A percentile compares a stretch with the other conserved stretches of the same genome.
These are phyloP conservation scores for Leucosporidium creatinivorum DNA, from an alignment of 768 basidiomycete species.

Conservation along the genomic window DNA sequence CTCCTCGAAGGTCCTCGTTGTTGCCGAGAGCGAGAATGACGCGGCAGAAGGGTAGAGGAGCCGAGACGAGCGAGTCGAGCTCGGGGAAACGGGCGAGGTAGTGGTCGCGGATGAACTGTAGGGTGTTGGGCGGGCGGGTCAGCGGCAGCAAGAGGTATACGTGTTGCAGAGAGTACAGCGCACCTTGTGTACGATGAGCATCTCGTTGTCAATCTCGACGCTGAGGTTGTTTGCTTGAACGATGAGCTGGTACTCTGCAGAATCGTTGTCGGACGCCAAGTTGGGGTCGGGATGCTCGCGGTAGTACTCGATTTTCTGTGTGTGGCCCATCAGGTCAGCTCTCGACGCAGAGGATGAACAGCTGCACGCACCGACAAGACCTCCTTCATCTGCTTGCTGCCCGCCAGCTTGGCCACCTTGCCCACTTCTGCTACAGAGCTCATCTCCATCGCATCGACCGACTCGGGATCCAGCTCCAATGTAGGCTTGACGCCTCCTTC, in stretches of 20 bases:
- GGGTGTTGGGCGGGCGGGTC: not conserved
- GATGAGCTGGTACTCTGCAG: slow-evolving; percentile 92
- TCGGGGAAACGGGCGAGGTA: slow-evolving; percentile 93
- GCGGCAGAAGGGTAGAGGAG: slow-evolving; percentile 84
- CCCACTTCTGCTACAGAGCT: slow-evolving; percentile 73
- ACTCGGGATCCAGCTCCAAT: slow-evolving; percentile 90
- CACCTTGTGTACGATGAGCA: slow-evolving; percentile 91
- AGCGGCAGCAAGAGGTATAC: not conserved
- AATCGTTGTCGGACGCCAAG: slow-evolving; percentile 73
- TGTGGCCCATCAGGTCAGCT: not conserved
- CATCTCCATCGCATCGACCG: slow-evolving; percentile 91
- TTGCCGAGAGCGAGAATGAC: slow-evolving; percentile 85
- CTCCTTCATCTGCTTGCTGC: slow-evolving; percentile 79
- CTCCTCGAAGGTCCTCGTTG: slow-evolving; percentile 48
- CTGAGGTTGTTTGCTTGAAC: slow-evolving; percentile 96
- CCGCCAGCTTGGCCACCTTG: slow-evolving; percentile 80
- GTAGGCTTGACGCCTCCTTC: slow-evolving; percentile 79
- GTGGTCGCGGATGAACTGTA: slow-evolving; percentile 92
- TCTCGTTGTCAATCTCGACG: slow-evolving; percentile 97
- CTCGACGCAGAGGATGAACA: not conserved
- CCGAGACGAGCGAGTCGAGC: slow-evolving; percentile 86
- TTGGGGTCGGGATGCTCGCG: slow-evolving; percentile 68
- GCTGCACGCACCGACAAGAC: slow-evolving; percentile 59
- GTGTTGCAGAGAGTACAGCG: slow-evolving; percentile 20
- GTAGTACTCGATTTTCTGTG: slow-evolving; percentile 83